These are phyloP conservation scores for Ustilaginoidea virens DNA, from an alignment of 2,329 filamentous ascomycete genomes.

Conservation along the genomic window DNA sequence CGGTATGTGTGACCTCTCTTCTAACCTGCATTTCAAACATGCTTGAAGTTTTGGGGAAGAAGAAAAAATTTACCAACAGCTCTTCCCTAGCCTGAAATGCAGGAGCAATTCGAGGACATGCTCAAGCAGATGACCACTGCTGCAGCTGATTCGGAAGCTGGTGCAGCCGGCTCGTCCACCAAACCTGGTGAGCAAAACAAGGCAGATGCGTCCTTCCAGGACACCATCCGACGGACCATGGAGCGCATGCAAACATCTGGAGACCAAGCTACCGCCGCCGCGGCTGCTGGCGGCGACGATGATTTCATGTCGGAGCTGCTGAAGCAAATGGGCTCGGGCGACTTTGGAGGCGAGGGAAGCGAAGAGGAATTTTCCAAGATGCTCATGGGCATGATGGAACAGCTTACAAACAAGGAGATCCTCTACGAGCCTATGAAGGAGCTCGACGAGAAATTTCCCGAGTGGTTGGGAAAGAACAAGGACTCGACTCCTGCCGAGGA, in stretches of 20 bases:
- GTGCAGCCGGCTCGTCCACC: conserved; percentile 9
- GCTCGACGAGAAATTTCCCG: conserved; percentile 79
- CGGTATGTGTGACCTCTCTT: conserved; percentile 23
- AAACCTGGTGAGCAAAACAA: conserved; percentile 20
- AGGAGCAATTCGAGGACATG: conserved; percentile 63
- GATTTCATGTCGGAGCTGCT: conserved; percentile 87
- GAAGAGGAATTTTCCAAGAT: conserved; percentile 91
- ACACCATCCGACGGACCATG: conserved; percentile 88
- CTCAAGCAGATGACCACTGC: conserved; percentile 55
- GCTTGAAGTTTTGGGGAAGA: background rate
- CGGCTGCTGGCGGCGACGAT: conserved; percentile 49
- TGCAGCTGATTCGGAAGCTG: conserved; percentile 8
- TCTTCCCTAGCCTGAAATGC: conserved; percentile 45
- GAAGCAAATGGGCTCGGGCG: conserved; percentile 58
- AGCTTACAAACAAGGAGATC: conserved; percentile 95
- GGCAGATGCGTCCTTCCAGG: conserved; percentile 58
- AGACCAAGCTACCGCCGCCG: conserved; percentile 68
- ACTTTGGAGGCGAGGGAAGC: conserved; percentile 35
- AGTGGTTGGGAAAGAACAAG: conserved; percentile 70
- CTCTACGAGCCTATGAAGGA: conserved; percentile 99
- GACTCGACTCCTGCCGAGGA: conserved; percentile 53
- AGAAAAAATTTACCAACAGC: background rate
- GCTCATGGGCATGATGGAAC: conserved; percentile 97
- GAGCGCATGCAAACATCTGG: conserved; percentile 87
- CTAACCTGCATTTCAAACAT: background rate